A percentile compares a stretch with the other conserved stretches of the same genome.
Conservation (phyloP, 2,329 filamentous ascomycete species). For the Colletotrichum phormii region DNA sequence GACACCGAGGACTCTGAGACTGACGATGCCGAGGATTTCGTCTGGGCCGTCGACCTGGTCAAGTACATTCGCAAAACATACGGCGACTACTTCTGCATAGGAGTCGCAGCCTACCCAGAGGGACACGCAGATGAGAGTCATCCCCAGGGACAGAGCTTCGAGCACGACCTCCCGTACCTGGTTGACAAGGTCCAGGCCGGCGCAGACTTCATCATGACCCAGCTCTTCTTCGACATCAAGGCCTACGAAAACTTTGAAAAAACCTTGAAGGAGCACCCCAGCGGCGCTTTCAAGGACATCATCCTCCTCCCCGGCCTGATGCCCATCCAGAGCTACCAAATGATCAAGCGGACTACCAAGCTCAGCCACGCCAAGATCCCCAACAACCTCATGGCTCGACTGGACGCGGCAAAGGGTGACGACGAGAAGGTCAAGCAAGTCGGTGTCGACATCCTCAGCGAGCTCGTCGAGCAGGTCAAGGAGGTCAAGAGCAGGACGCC, state of each 20-base stretch:
- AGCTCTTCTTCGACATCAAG: conserved; percentile 92
- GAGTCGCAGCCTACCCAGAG: conserved; percentile 94
- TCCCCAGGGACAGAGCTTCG: conserved; percentile 74
- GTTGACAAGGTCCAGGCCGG: conserved; percentile 92
- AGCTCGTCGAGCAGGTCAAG: conserved; percentile 85
- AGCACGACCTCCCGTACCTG: conserved; percentile 88
- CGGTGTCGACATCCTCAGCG: conserved; percentile 84
- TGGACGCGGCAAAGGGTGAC: conserved; percentile 80
- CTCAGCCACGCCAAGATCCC: conserved; percentile 91
- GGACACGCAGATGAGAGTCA: conserved; percentile 93
- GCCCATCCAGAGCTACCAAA: conserved; percentile 98
- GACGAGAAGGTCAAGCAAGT: conserved; percentile 85
- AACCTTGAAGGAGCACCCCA: conserved; percentile 81
- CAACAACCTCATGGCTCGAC: conserved; percentile 72
- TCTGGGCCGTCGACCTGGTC: conserved; percentile 90
- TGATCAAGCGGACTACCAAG: conserved; percentile 93
- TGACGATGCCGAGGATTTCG: conserved; percentile 80
- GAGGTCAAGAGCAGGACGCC: conserved; percentile 67
- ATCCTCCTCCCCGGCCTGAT: conserved; percentile 95
- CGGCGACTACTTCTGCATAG: conserved; percentile 95
- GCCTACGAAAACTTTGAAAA: conserved; percentile 86
- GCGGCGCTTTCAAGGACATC: conserved; percentile 85
- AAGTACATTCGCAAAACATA: conserved; percentile 87
- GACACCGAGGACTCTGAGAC: conserved; percentile 70
- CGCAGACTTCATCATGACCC: conserved; percentile 98